phyloP scores from a whole-genome alignment of 2,329 filamentous ascomycete species.

The Thyridium curvatum region DNA sequence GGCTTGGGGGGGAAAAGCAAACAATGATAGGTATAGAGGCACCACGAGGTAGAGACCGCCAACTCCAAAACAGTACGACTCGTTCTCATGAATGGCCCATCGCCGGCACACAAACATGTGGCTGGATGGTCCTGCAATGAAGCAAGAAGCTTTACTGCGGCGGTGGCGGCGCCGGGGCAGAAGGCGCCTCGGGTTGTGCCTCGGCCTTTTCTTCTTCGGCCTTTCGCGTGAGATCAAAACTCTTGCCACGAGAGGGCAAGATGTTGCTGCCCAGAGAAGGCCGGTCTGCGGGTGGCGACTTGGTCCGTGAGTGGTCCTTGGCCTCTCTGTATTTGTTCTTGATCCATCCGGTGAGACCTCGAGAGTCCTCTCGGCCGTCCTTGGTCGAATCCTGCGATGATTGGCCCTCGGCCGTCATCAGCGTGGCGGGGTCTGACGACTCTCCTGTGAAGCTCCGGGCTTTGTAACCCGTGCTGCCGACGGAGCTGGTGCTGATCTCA shows the following conservation, averaged over 20 bases:
- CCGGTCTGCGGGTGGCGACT: conserved; percentile 44
- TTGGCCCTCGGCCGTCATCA: conserved; percentile 30
- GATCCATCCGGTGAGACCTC: conserved; percentile 51
- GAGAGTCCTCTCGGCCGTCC: conserved; percentile 40
- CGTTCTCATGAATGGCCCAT: too few species aligned
- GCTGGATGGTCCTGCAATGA: background rate
- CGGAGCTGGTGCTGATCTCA: conserved; percentile 60
- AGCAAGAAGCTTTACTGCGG: too few species aligned
- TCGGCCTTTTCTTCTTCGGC: conserved; percentile 26
- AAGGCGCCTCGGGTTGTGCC: background rate
- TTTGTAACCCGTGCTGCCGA: conserved; percentile 53
- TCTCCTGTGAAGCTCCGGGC: conserved; percentile 43
- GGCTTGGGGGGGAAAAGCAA: too few species aligned
- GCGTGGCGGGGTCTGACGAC: conserved; percentile 35
- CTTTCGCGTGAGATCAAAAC: conserved; percentile 36
- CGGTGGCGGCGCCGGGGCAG: too few species aligned
- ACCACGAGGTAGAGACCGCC: too few species aligned
- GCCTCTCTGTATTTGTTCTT: conserved; percentile 54
- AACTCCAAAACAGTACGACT: too few species aligned
- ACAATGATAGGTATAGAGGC: too few species aligned
- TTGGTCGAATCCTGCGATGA: conserved; percentile 26
- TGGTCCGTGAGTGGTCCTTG: conserved; percentile 50
- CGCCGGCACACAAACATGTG: too few species aligned
- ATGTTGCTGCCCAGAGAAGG: conserved; percentile 21
- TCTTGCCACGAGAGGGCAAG: conserved; percentile 35